phyloP scores from a whole-genome alignment of 345 rosid genomes.

The Arabis hirsuta region DNA sequence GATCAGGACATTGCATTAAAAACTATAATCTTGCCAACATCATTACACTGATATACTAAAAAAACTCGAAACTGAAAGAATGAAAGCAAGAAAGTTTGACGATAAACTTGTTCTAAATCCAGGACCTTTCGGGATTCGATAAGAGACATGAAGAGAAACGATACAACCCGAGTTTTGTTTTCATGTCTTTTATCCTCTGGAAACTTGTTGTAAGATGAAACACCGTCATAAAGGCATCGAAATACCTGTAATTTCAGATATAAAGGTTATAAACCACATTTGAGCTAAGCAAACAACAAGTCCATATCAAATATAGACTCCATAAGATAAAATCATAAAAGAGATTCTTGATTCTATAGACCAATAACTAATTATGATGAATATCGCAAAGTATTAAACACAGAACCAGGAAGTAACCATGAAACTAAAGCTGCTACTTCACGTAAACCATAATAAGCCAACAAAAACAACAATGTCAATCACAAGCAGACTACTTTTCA shows the following conservation, averaged over 20 bases:
- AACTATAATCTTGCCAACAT: neutral
- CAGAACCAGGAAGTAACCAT: neutral
- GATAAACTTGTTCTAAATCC: conserved; percentile 10
- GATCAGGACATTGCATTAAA: neutral
- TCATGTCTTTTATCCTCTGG: conserved; percentile 20
- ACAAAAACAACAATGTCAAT: neutral
- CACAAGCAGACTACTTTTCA: neutral
- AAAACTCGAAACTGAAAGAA: neutral
- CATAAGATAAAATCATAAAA: neutral
- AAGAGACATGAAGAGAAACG: conserved; percentile 1
- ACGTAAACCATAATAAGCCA: conserved; percentile 11
- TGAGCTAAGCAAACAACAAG: conserved; percentile 7
- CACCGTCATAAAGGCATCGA: conserved; percentile 43
- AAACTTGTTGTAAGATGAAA: conserved; percentile 32
- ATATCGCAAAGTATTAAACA: neutral
- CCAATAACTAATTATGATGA: neutral
- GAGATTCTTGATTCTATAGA: neutral
- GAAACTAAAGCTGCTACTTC: conserved; percentile 6
- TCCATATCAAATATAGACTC: conserved; percentile 1
- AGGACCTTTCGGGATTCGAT: conserved; percentile 3
- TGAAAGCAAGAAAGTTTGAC: neutral
- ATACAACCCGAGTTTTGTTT: conserved; percentile 1
- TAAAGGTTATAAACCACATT: neutral
- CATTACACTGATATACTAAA: neutral
- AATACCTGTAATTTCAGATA: conserved; percentile 34